These are phyloP conservation scores for Saccharomycopsis crataegensis DNA, from an alignment of 1,139 yeast genomes.

Conservation along the genomic window DNA sequence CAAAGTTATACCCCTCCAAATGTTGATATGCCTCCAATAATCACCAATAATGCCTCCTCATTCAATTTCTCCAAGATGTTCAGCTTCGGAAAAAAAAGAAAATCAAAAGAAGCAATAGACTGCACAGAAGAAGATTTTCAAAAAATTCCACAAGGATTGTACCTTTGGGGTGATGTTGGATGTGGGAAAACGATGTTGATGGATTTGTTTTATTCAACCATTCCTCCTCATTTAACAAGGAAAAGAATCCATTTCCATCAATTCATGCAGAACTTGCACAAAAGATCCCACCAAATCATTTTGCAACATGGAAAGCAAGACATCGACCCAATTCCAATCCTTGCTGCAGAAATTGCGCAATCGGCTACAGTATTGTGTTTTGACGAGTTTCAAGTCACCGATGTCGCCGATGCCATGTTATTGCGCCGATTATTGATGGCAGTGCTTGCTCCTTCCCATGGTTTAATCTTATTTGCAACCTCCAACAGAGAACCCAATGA, in stretches of 20 bases:
- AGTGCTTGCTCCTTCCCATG: constrained; percentile 59
- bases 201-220: constrained; percentile 85
- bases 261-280: constrained; percentile 91
- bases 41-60: constrained; percentile 26
- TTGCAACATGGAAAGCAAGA: constrained; percentile 51
- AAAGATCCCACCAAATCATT: constrained; percentile 73
- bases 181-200: constrained; percentile 97
- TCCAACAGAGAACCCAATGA: constrained; percentile 95
- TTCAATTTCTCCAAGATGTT: constrained; percentile 27
- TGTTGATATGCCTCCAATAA: constrained; percentile 43
- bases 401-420: constrained; percentile 97
- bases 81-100: constrained; percentile 13
- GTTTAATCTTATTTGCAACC: constrained; percentile 84
- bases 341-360: constrained; percentile 79
- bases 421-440: constrained; percentile 65
- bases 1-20: constrained; percentile 47
- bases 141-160: constrained; percentile 67
- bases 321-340: constrained; percentile 73
- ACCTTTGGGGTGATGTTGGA: constrained; percentile 94
- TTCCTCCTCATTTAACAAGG: constrained; percentile 71
- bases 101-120: constrained; percentile 17
- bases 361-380: constrained; percentile 77
- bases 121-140: constrained; percentile 21
- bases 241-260: constrained; percentile 89
- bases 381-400: constrained; percentile 95